These are phyloP conservation scores for Myxozyma neotropica DNA, from an alignment of 805 yeast species.

Conservation along the genomic window DNA sequence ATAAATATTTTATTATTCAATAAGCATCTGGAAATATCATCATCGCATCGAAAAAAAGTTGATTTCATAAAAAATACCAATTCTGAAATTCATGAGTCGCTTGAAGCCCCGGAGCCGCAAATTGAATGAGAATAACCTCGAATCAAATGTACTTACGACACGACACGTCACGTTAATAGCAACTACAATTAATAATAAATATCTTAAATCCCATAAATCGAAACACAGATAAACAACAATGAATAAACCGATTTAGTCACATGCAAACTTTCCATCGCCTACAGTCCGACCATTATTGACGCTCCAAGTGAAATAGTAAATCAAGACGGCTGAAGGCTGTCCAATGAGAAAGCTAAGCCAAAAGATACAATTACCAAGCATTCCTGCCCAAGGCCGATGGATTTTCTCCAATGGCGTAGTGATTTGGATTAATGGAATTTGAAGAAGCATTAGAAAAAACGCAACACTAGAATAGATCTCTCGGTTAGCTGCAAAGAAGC, in stretches of 20 bases:
- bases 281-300: constrained; percentile 29
- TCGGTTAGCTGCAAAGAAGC: no score
- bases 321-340: constrained; percentile 50
- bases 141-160: no score
- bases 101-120: no score
- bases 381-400: constrained; percentile 46
- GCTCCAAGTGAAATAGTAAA: constrained; percentile 52
- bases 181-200: background rate
- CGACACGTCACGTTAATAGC: no score
- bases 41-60: no score
- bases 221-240: background rate
- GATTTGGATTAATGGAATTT: constrained; percentile 47
- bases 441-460: constrained; percentile 49
- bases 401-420: constrained; percentile 49
- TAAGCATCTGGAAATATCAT: no score
- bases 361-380: constrained; percentile 51
- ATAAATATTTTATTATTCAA: no score
- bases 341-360: constrained; percentile 53
- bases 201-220: background rate
- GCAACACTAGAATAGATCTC: constrained; percentile 40
- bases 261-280: constrained; percentile 4
- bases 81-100: no score
- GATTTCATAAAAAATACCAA: no score
- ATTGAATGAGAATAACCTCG: no score
- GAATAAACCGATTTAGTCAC: background rate